phyloP scores from a whole-genome alignment of 2,329 filamentous ascomycete species.

The Plectosphaerella plurivora region DNA sequence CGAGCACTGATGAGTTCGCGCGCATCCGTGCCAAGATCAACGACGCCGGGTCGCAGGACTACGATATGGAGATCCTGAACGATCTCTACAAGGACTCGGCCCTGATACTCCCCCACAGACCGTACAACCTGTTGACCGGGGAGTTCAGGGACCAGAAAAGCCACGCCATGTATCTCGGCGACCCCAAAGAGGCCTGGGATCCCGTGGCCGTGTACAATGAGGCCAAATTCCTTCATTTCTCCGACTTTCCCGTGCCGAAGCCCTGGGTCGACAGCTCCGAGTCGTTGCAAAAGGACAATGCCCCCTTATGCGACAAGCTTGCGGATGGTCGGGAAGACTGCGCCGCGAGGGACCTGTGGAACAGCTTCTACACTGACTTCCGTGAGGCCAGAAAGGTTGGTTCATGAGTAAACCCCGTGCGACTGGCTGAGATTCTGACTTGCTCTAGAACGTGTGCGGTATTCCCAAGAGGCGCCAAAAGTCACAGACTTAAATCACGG shows the following conservation, averaged over 20 bases:
- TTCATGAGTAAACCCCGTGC: neutral
- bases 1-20: conserved; percentile 45
- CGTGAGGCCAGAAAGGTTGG: conserved; percentile 6
- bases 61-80: conserved; percentile 67
- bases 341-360: conserved; percentile 9
- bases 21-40: conserved; percentile 21
- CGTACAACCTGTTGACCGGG: conserved; percentile 57
- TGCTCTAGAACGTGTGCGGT: neutral
- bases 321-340: conserved; percentile 5
- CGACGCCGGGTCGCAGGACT: conserved; percentile 26
- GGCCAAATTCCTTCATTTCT: conserved; percentile 51
- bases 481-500: no score
- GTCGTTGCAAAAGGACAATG: neutral
- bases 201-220: conserved; percentile 44
- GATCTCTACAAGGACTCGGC: conserved; percentile 53
- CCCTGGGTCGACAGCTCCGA: conserved; percentile 12
- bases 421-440: neutral
- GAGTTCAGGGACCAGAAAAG: conserved; percentile 51
- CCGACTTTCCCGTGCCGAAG: conserved; percentile 16
- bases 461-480: neutral
- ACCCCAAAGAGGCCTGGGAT: conserved; percentile 49
- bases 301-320: conserved; percentile 4
- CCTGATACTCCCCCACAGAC: conserved; percentile 59
- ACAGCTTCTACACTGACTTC: conserved; percentile 11
- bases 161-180: conserved; percentile 35